Percentiles rank a stretch among this genome's conserved stretches.
phyloP scores from a whole-genome alignment of 2,329 filamentous ascomycete species.

The Ceratocystis harringtonii region DNA sequence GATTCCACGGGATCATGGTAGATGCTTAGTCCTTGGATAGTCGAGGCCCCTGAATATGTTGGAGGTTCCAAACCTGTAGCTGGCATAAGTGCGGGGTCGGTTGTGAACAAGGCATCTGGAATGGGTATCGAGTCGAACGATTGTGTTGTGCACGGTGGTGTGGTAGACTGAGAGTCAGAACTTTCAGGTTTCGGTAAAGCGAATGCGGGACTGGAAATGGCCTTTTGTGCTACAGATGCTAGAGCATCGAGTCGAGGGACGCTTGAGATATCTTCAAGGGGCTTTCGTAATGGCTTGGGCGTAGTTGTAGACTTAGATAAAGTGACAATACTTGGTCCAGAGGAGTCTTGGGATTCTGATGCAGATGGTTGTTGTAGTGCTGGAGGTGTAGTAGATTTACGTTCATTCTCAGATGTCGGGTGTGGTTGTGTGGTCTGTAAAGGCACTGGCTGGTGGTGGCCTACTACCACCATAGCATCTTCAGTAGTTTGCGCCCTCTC shows the following conservation, averaged over 20 bases:
- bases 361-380: not conserved
- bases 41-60: not conserved
- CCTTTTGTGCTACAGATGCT: conserved; percentile 4
- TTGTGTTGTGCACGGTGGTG: not conserved
- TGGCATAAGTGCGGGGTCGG: not conserved
- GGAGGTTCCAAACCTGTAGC: not conserved
- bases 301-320: not conserved
- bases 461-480: not conserved
- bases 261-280: not conserved
- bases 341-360: not conserved
- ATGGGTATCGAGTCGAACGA: not conserved
- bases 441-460: not conserved
- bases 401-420: not conserved
- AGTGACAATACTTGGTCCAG: not conserved
- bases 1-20: not conserved
- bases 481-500: not conserved
- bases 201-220: not conserved
- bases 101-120: not conserved
- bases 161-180: not conserved
- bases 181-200: not conserved
- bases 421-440: not conserved
- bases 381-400: not conserved
- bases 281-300: not conserved
- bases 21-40: not conserved
- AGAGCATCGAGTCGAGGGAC: not conserved